These are phyloP conservation scores for Monosporascus sp. DNA, from an alignment of 2,329 filamentous ascomycete species.

Conservation along the genomic window DNA sequence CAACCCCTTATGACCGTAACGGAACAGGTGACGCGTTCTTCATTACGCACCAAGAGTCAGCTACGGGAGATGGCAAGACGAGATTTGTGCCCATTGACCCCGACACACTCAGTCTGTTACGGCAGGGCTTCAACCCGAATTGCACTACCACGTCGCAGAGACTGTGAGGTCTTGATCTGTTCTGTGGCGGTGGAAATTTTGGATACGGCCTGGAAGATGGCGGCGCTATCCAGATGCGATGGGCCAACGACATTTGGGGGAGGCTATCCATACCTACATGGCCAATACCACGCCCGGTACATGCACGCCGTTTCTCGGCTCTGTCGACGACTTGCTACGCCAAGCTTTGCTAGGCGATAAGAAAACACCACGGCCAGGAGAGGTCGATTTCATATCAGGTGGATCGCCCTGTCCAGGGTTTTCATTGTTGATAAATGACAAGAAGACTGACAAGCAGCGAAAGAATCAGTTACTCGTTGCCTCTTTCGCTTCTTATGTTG, in stretches of 20 bases:
- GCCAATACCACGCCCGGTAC: slow-evolving; percentile 50
- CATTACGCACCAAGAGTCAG: slow-evolving; percentile 42
- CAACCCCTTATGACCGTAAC: slow-evolving; percentile 58
- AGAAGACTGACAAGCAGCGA: slow-evolving; percentile 48
- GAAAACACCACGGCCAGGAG: slow-evolving; percentile 52
- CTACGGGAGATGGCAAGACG: slow-evolving; percentile 13
- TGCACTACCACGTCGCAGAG: slow-evolving; percentile 22
- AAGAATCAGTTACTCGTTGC: slow-evolving; percentile 74
- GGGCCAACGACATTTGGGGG: slow-evolving; percentile 62
- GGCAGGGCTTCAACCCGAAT: slow-evolving; percentile 52
- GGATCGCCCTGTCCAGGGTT: slow-evolving; percentile 79
- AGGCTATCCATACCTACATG: slow-evolving; percentile 68
- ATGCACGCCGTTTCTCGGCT: slow-evolving; percentile 60
- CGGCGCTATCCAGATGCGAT: slow-evolving; percentile 58
- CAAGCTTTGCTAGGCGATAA: slow-evolving; percentile 47
- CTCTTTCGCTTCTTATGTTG: slow-evolving; percentile 68
- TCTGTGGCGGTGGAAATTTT: slow-evolving; percentile 74
- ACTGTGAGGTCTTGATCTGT: slow-evolving; percentile 64
- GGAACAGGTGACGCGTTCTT: slow-evolving; percentile 66
- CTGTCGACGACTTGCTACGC: slow-evolving; percentile 63
- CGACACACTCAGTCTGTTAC: slow-evolving; percentile 30
- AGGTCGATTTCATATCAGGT: slow-evolving; percentile 64
- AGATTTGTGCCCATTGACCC: slow-evolving; percentile 30
- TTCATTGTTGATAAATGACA: slow-evolving; percentile 57
- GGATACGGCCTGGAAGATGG: slow-evolving; percentile 72